Percentiles rank a stretch among this genome's conserved stretches.
These are phyloP conservation scores for Nowakowskiella sp. DNA, from an alignment of 192 early-diverging fungal genomes.

Conservation along the genomic window DNA sequence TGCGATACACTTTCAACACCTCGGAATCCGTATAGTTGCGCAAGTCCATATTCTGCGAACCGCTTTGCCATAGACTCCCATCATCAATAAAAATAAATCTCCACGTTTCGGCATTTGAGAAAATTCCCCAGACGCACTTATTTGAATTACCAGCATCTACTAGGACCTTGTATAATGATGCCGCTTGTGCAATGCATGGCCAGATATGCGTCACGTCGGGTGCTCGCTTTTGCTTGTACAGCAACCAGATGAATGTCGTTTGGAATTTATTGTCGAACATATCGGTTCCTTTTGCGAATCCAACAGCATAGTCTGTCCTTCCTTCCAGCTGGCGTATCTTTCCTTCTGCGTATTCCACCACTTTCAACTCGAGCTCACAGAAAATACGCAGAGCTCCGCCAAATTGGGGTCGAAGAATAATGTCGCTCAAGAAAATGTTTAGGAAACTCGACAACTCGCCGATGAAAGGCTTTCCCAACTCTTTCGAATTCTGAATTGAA, in stretches of 20 bases:
- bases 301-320: conserved; percentile 27
- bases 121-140: conserved; percentile 18
- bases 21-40: conserved; percentile 13
- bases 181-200: conserved; percentile 27
- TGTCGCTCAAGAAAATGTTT: conserved; percentile 27
- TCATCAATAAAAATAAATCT: conserved; percentile 22
- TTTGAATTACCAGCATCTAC: conserved; percentile 26
- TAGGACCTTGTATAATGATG: conserved; percentile 25
- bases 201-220: conserved; percentile 18
- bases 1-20: conserved; percentile 15
- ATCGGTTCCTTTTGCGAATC: conserved; percentile 15
- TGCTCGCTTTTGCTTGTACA: conserved; percentile 23
- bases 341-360: not conserved
- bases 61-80: conserved; percentile 12
- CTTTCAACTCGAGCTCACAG: conserved; percentile 20
- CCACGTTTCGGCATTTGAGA: conserved; percentile 23
- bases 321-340: conserved; percentile 27
- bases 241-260: conserved; percentile 23
- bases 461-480: conserved; percentile 4
- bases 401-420: conserved; percentile 20
- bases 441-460: conserved; percentile 23
- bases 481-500: conserved; percentile 6
- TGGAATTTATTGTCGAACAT: conserved; percentile 19
- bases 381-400: conserved; percentile 18
- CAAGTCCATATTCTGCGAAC: conserved; percentile 12